phyloP scores from a whole-genome alignment of 2,329 filamentous ascomycete species.

The Aspergillus sp. region DNA sequence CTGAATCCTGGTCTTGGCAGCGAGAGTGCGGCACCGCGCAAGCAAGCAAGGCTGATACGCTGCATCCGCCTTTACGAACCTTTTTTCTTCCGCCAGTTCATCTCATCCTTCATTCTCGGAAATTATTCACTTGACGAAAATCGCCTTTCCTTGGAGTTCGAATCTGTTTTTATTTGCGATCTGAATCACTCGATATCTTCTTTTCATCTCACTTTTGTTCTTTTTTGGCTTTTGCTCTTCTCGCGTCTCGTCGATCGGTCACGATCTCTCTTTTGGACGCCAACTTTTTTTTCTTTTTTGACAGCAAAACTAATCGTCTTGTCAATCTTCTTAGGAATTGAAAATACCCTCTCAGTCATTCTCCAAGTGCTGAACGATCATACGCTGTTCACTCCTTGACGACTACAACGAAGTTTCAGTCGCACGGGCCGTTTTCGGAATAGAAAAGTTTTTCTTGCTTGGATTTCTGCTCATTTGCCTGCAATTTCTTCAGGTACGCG shows the following conservation, averaged over 20 bases:
- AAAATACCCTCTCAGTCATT: slow-evolving; percentile 28
- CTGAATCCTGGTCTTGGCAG: slow-evolving; percentile 11
- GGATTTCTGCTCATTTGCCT: slow-evolving; percentile 21
- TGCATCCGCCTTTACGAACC: background rate
- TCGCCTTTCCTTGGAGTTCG: background rate
- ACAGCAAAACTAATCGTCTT: slow-evolving; percentile 10
- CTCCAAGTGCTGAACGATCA: slow-evolving; percentile 33
- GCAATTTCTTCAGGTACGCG: slow-evolving; percentile 23
- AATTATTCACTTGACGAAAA: background rate
- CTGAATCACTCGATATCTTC: background rate
- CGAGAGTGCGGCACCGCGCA: background rate
- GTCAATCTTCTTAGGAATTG: slow-evolving; percentile 21
- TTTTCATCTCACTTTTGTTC: background rate
- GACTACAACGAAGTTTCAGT: slow-evolving; percentile 40
- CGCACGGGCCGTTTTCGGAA: slow-evolving; percentile 34
- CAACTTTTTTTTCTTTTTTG: background rate
- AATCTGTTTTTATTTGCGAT: background rate
- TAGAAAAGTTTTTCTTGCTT: slow-evolving; percentile 26
- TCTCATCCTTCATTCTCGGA: background rate
- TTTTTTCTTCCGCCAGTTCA: background rate
- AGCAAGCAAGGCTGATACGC: slow-evolving; percentile 5
- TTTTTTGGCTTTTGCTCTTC: background rate
- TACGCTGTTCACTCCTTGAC: slow-evolving; percentile 40
- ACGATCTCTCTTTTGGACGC: background rate
- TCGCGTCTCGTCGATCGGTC: background rate